Base-by-base conservation (phyloP, 1,284 basidiomycete species). In the Austropuccinia psidii region DNA sequence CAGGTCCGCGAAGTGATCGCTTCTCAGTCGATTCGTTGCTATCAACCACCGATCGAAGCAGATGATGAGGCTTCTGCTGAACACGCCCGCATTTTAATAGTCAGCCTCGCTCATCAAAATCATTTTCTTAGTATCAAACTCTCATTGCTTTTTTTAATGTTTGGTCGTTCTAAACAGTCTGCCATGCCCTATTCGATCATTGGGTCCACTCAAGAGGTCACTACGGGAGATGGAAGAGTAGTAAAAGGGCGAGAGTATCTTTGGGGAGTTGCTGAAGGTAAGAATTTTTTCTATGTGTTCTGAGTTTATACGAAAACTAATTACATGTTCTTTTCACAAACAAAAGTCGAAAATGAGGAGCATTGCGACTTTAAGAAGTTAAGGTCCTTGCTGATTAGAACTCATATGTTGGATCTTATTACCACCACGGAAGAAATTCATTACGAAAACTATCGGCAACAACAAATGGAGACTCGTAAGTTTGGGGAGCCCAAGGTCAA, bases 351-450 rank as follows among this genome's bases (percentile, higher is more conserved):
- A 84, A 98, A 98, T 81, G 95, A 98, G 84, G 89, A 90, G 81
- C 95, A 99, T 84, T 99, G 96, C 81, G 96, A 98, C 83, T 98
- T 99, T 86, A 92, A 91, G 83, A 98, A 98, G 84, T 86, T 99
- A 69, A 91, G 96, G 76, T 92, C 92, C 33, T 85, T 98, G 49
- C 86, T 99, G 49, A 96, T 99, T 82, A 89, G 96, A 78, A 97
- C 94, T 6, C 92, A 98, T 85, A 98, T 99, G 96, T 85, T 98
- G 73, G 96, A 99, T 82, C 86, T 98, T 64, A 95, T 97, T 82
- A 89, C 89, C 64, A 94, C 92, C 4, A 96, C 93, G 43, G 95
- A 98, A 83, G 96, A 98, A 78, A 85, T 86, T 35, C 96, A 98
- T 83, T 99, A 98, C 82, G 96, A 98, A 84, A 90, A 91, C 82